Conservation (phyloP, 352 stramenopile genomes). For the Pythium pectinolyticum region DNA sequence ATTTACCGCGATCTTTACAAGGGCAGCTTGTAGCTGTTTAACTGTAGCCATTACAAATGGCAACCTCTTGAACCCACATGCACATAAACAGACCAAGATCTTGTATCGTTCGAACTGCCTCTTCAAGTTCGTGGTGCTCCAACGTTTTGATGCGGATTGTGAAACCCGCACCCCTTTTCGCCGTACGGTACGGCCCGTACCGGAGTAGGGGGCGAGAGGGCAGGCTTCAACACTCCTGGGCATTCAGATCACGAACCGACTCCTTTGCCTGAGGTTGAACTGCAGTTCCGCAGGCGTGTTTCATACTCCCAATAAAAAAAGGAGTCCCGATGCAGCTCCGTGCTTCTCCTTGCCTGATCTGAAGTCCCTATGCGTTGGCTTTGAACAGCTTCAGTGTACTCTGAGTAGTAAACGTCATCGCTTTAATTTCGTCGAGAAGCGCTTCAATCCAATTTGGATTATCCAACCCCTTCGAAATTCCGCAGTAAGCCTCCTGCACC, state of each 20-base stretch:
- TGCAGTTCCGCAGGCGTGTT: too few species aligned
- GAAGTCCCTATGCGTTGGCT: too few species aligned
- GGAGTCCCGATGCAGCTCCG: too few species aligned
- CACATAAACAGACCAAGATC: slow-evolving; percentile 15
- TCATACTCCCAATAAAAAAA: too few species aligned
- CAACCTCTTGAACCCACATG: not conserved
- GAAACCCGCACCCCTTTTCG: not conserved
- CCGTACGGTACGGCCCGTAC: not conserved
- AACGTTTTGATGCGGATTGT: not conserved
- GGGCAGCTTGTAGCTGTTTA: slow-evolving; percentile 32
- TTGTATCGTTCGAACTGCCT: slow-evolving; percentile 3
- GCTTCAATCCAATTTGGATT: too few species aligned
- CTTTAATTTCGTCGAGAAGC: too few species aligned
- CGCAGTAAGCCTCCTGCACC: too few species aligned
- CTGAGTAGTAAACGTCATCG: too few species aligned
- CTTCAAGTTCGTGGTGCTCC: slow-evolving; percentile 2
- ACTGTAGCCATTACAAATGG: slow-evolving; percentile 18
- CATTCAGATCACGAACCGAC: slow-evolving; percentile 1
- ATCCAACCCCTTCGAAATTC: too few species aligned
- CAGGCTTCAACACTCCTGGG: not conserved
- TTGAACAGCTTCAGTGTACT: too few species aligned
- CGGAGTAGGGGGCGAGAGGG: not conserved
- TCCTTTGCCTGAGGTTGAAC: not conserved
- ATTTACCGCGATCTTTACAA: slow-evolving; percentile 59
- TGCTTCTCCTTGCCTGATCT: too few species aligned